phyloP scores from a whole-genome alignment of 805 yeast species.

The Helenozyma baotianmanensis region DNA sequence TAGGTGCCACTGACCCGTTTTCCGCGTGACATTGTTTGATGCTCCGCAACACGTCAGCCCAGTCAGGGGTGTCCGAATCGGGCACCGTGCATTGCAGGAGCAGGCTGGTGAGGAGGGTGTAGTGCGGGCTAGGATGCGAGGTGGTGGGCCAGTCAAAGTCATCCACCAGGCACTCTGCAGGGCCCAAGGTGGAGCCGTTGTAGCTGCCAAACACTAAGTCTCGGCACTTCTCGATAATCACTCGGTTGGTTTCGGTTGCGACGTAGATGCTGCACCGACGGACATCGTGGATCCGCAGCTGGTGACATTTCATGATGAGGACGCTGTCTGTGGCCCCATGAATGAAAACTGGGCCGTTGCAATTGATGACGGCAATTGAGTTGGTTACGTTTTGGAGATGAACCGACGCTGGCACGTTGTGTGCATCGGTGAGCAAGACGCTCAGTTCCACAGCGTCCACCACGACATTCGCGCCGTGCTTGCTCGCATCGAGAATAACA shows the following conservation, averaged over 20 bases:
- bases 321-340: constrained; percentile 10
- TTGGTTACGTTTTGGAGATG: constrained; percentile 18
- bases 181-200: not conserved
- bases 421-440: too few relatives aligned
- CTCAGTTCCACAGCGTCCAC: too few relatives aligned
- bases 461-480: too few relatives aligned
- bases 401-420: constrained; percentile 16
- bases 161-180: constrained; percentile 6
- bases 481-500: too few relatives aligned
- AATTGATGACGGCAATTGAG: constrained; percentile 14
- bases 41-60: too few relatives aligned
- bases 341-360: constrained; percentile 29
- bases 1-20: too few relatives aligned
- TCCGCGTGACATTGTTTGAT: too few relatives aligned
- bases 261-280: constrained; percentile 14
- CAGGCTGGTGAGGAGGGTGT: too few relatives aligned
- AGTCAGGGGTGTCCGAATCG: too few relatives aligned
- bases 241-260: constrained; percentile 17
- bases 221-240: constrained; percentile 29
- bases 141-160: constrained; percentile 15
- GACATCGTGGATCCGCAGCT: constrained; percentile 14
- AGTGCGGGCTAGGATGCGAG: constrained; percentile 4
- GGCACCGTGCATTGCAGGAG: too few relatives aligned
- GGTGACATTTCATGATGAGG: constrained; percentile 13
- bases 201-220: constrained; percentile 5